Evolutionary conservation across 108 stramenopile species (phyloP), one percentile per base, ranked within the genome.

Genomic region (Licmophora abbreviata): DNA sequence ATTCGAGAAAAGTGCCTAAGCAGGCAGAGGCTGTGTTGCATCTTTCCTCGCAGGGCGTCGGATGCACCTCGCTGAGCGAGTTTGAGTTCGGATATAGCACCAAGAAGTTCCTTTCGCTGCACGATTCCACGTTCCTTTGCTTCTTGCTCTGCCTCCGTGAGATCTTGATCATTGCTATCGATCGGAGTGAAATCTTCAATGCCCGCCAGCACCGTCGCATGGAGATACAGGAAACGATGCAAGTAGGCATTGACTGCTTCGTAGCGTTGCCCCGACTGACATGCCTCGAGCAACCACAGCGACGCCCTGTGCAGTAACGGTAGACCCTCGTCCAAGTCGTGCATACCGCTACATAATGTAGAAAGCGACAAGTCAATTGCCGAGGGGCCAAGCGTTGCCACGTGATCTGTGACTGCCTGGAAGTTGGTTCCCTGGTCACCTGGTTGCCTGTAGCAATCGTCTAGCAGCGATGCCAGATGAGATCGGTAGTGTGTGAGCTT

Each of bases 281-380:
- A 73, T 8, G 82, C 79, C 51, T 87, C 78, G 26, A 85, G 22
- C n/a, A 92, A 64, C 83, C 85, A 92, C 42, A 57, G 33, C 20
- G 73, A 70, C 32, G 83, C 76, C 14, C 83, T 57, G 44, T 61
- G 58, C 37, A 92, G 61, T 22, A 92, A 56, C 10, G 68, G 76
- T n/a, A 92, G 57, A 15, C 90, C 90, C 18, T 85, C 85, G 20
- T 85, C 81, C 18, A 88, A 51, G 66, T 92, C 90, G 51, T 92
- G 90, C 53, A 64, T 70, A 12, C 90, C 90, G 50, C 65, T 70
- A 69, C 90, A 92, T 10, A 92, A 71, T 4, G 81, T 77, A 1
- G 81, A 80, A 14, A 95, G 59, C 34, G 85, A 83, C n/a, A 93
- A 82, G 51, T 95, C 94, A 60, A 95, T 92, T n/a, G 91, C 82